phyloP scores from a whole-genome alignment of 768 basidiomycete species.

The Agrocybe praecox region DNA sequence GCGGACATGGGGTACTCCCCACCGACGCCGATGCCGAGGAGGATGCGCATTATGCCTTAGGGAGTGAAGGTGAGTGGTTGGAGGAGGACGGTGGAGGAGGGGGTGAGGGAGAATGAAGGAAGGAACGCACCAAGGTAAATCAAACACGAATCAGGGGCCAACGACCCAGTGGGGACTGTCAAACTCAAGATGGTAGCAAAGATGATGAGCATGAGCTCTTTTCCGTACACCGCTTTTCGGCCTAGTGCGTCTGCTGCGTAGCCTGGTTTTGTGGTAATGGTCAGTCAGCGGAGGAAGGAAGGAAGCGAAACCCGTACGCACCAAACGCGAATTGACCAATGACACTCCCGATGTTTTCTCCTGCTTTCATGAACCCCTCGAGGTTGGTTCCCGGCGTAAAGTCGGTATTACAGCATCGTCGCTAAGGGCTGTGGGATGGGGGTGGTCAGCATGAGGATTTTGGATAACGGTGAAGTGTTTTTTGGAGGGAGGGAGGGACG shows the following conservation, averaged over 20 bases:
- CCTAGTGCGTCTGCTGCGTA: constrained; percentile 70
- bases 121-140: constrained; percentile 63
- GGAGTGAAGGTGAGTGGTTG: neutral
- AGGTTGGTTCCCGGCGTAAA: constrained; percentile 47
- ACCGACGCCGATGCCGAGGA: constrained; percentile 79
- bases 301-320: constrained; percentile 12
- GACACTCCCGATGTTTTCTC: constrained; percentile 64
- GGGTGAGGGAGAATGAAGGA: neutral
- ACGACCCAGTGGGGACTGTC: constrained; percentile 62
- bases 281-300: too few relatives aligned
- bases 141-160: constrained; percentile 52
- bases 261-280: too few relatives aligned
- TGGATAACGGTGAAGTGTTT: too few relatives aligned
- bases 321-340: constrained; percentile 61
- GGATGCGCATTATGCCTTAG: constrained; percentile 47
- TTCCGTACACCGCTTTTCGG: constrained; percentile 73
- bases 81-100: neutral
- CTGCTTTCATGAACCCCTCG: constrained; percentile 58
- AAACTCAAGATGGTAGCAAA: constrained; percentile 73
- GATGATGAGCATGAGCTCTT: constrained; percentile 82
- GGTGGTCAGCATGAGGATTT: too few relatives aligned
- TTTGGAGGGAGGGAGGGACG: too few relatives aligned
- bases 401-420: constrained; percentile 32
- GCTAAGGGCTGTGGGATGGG: constrained; percentile 23
- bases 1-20: constrained; percentile 84